Base-by-base conservation (phyloP, 768 basidiomycete genomes). In the Galerina marginata region DNA sequence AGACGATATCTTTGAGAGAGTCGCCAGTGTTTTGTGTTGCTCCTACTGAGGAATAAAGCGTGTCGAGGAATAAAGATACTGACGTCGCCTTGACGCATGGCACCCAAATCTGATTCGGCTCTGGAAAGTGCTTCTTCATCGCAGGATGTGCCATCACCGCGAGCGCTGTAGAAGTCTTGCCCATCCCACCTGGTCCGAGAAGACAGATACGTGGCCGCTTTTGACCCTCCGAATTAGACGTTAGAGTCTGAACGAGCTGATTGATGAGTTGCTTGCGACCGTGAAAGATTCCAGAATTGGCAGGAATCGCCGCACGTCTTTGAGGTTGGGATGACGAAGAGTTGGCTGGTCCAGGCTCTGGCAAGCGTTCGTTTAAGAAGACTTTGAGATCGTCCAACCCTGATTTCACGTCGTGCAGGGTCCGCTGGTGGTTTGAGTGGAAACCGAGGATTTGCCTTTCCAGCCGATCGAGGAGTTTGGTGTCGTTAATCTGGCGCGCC, bases 111-210 rank as follows among this genome's bases (percentile, higher is more conserved):
- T 67, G 65, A 12, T 66, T 49, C 9, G 61, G 60, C 2, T 61
- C 59, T 42, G 39, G 50, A 40, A 51, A 63, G 37, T 55, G 64
- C 0, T 59, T 25, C n/a, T 59, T 53, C 6, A 77, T 53, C 6
- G 23, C 16, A 2, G 63, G n/a, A 37, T 70, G 52, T 9, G 72
- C 64, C 38, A 73, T 68, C 9, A 77, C 69, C 12, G 74, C 71
- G 4, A 76, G 68, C 9, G 77, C 76, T 11, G 72, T 51, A 4
- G 76, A 63, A 2, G 78, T 77, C 61, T 79, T 79, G 9, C 78
- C 77, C 62, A 77, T 77, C 14, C 78, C 78, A 3, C 75, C 77
- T 6, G 70, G 63, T 6, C 72, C 72, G 15, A 67, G 61, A 38
- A 73, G 60, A 29, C 59, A 49, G 42, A 57, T 54, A 43, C 59